Evolutionary conservation across 371 early-diverging fungal genomes (phyloP).

Genomic region (Mortierella sp.): DNA sequence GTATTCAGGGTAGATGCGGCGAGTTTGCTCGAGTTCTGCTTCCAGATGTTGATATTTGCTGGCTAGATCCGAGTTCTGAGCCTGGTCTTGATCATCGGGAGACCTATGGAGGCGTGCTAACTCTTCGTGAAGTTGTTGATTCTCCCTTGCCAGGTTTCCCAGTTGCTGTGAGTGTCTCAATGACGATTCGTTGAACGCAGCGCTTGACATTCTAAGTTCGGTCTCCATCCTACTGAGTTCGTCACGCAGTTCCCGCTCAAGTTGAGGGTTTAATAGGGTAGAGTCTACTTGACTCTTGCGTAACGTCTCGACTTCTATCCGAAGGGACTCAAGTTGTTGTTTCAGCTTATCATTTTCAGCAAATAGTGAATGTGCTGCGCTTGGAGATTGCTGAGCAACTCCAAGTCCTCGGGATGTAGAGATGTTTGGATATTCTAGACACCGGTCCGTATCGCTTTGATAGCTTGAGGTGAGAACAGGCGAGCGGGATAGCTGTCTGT

Average conservation of each 20-base stretch:
- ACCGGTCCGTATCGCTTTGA: neutral
- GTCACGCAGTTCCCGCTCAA: neutral
- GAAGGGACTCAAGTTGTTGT: slow-evolving; percentile 21
- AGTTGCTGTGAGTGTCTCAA: slow-evolving; percentile 13
- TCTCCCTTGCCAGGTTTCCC: slow-evolving; percentile 9
- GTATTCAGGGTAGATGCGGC: slow-evolving; percentile 1
- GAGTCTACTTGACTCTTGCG: neutral
- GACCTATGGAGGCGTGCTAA: neutral
- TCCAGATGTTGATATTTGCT: slow-evolving; percentile 10
- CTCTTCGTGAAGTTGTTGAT: slow-evolving; percentile 8
- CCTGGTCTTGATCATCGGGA: neutral
- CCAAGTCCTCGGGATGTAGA: no score
- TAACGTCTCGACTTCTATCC: slow-evolving; percentile 3
- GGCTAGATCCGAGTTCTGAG: neutral
- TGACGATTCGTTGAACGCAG: neutral
- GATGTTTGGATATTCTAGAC: no score
- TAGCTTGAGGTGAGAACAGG: neutral
- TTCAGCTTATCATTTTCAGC: slow-evolving; percentile 26
- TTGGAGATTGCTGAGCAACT: no score
- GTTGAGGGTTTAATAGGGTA: neutral
- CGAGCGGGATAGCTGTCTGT: no score
- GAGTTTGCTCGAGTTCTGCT: slow-evolving; percentile 14
- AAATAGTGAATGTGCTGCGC: neutral
- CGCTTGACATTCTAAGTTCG: slow-evolving; percentile 1
- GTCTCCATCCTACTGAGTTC: slow-evolving; percentile 2